Percentiles rank a stretch among this genome's conserved stretches.
These are phyloP conservation scores for Arthonia radiata DNA, from an alignment of 495 filamentous ascomycete species.

Conservation along the genomic window DNA sequence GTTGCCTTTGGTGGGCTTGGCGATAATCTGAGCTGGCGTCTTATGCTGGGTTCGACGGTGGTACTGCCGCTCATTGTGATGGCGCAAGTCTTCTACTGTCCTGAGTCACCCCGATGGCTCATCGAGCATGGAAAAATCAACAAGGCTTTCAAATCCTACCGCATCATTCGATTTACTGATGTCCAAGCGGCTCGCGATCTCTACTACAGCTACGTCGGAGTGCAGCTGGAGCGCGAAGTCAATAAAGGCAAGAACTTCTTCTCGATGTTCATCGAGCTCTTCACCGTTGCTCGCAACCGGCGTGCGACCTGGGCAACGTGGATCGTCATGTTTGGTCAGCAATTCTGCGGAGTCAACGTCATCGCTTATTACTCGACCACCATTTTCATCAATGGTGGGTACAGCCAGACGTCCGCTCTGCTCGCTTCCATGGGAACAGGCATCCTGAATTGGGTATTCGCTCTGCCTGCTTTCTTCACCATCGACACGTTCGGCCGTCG, in stretches of 20 bases:
- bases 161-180: constrained; percentile 37
- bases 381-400: constrained; percentile 26
- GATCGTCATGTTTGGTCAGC: constrained; percentile 75
- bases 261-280: constrained; percentile 41
- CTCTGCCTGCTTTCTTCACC: constrained; percentile 52
- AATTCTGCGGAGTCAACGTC: constrained; percentile 43
- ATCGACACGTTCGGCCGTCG: constrained; percentile 69
- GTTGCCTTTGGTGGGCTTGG: constrained; percentile 44
- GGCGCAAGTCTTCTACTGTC: constrained; percentile 43
- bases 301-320: constrained; percentile 47
- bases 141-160: constrained; percentile 42
- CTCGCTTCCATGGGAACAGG: constrained; percentile 49
- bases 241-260: constrained; percentile 33
- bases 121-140: constrained; percentile 40
- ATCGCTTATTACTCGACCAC: constrained; percentile 30
- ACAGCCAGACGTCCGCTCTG: constrained; percentile 30
- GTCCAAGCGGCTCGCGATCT: constrained; percentile 61
- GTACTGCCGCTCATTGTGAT: constrained; percentile 49
- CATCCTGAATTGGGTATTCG: constrained; percentile 57
- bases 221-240: constrained; percentile 36
- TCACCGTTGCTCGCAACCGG: constrained; percentile 55
- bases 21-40: constrained; percentile 44
- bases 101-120: constrained; percentile 59
- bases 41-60: constrained; percentile 64
- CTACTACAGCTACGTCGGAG: constrained; percentile 53